A percentile compares a stretch with the other conserved stretches of the same genome.
These are phyloP conservation scores for Penicillium fuscoglaucum DNA, from an alignment of 2,329 filamentous ascomycete genomes.

Conservation along the genomic window DNA sequence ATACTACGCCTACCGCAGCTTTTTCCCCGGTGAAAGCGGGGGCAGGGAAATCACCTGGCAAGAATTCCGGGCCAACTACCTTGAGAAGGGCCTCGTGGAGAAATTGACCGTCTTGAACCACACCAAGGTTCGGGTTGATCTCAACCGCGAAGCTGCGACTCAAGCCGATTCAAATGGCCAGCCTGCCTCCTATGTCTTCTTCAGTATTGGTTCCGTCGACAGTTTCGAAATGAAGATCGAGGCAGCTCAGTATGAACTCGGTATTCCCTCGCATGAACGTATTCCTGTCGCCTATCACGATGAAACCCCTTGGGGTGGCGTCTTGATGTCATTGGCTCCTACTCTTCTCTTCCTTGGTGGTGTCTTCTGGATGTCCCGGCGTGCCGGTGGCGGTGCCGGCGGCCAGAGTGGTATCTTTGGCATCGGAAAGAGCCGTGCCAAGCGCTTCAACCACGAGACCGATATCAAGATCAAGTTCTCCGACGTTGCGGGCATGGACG, in stretches of 20 bases:
- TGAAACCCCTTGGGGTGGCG: slow-evolving; percentile 71
- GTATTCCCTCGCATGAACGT: slow-evolving; percentile 80
- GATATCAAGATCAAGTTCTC: slow-evolving; percentile 96
- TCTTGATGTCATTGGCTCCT: slow-evolving; percentile 78
- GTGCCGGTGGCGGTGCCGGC: slow-evolving; percentile 67
- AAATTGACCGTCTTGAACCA: slow-evolving; percentile 81
- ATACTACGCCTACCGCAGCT: slow-evolving; percentile 63
- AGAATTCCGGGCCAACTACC: slow-evolving; percentile 87
- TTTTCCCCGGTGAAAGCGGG: slow-evolving; percentile 65
- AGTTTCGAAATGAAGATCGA: slow-evolving; percentile 88
- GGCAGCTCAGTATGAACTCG: slow-evolving; percentile 80
- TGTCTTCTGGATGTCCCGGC: slow-evolving; percentile 74
- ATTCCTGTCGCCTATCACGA: slow-evolving; percentile 88
- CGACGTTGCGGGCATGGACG: slow-evolving; percentile 96
- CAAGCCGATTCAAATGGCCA: slow-evolving; percentile 69
- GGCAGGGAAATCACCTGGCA: slow-evolving; percentile 92
- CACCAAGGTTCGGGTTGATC: slow-evolving; percentile 74
- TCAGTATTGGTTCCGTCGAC: slow-evolving; percentile 92
- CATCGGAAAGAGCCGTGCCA: slow-evolving; percentile 92
- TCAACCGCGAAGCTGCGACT: slow-evolving; percentile 72
- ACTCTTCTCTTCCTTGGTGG: slow-evolving; percentile 82
- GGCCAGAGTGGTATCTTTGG: slow-evolving; percentile 81
- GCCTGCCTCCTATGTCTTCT: slow-evolving; percentile 79
- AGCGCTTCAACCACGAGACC: slow-evolving; percentile 96
- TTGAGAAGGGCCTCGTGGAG: slow-evolving; percentile 94